A percentile compares a stretch with the other conserved stretches of the same genome.
These are phyloP conservation scores for Colletotrichum eleusines DNA, from an alignment of 2,329 filamentous ascomycete genomes.

Conservation along the genomic window DNA sequence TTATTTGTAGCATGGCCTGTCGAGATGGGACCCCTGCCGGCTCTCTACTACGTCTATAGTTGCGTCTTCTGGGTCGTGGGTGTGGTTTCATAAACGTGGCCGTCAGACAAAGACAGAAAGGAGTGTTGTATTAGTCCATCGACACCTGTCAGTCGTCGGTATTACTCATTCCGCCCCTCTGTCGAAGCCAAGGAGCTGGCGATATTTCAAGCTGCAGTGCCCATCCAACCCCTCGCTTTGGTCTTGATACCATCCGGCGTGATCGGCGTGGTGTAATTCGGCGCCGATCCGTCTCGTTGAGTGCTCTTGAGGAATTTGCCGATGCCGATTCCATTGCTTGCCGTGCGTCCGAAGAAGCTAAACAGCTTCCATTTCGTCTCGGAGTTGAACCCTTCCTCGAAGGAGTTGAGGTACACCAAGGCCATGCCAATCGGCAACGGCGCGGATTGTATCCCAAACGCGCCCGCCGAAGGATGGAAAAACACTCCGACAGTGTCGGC, in stretches of 20 bases:
- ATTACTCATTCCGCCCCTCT: neutral
- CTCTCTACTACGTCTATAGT: neutral
- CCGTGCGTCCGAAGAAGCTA: constrained; percentile 27
- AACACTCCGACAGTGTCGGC: constrained; percentile 39
- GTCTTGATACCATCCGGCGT: constrained; percentile 10
- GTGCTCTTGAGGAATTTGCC: constrained; percentile 35
- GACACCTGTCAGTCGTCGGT: neutral
- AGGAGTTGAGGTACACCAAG: constrained; percentile 38
- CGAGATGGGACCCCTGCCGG: neutral
- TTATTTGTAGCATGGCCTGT: neutral
- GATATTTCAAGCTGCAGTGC: neutral
- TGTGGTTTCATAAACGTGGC: too few species aligned
- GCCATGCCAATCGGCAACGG: constrained; percentile 41
- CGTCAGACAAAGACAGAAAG: neutral
- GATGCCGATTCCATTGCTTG: constrained; percentile 28
- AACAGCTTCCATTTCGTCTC: constrained; percentile 30
- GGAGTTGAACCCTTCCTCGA: constrained; percentile 24
- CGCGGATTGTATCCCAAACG: constrained; percentile 33
- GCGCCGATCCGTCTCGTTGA: constrained; percentile 14
- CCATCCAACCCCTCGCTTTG: constrained; percentile 32
- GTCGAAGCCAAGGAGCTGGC: neutral
- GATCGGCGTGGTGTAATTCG: neutral
- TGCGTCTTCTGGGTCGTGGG: too few species aligned
- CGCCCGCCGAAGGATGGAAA: constrained; percentile 38
- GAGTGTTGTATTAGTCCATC: neutral